Evolutionary conservation across 2,329 filamentous ascomycete genomes (phyloP), one percentile per base, ranked within the genome.

Genomic region (Aspergillus flavus): DNA sequence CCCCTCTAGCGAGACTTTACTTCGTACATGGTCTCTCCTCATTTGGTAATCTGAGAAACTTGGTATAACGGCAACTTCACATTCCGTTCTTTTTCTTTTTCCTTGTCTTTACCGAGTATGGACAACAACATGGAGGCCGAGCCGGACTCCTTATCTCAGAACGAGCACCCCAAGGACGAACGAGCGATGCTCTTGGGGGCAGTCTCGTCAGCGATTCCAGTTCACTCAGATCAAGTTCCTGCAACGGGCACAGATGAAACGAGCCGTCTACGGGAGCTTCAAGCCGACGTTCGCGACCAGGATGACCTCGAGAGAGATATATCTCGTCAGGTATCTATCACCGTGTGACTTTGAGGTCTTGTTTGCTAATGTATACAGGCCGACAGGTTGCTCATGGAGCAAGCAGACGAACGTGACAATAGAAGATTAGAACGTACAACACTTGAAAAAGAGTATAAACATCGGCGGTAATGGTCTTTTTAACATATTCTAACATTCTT

Each of bases 241-340:
- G 55, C 64, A 34, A 58, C 52, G 23, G 57, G 45, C 21, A 60
- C 62, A 62, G 86, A 87, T 65, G 89, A 91, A 71, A 84, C 85
- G 48, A 82, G 83, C 58, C 85, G 86, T 23, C 80, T 93, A 32
- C 82, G 84, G 62, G 85, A 85, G 50, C 80, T 93, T 46, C 88
- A 90, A 5, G 86, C 88, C 58, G 85, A 89, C 62, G 87, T 95
- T 26, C 88, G 92, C 62, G 89, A 97, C 71, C 94, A 98, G 76
- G 90, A 94, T 80, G 94, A 97, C 63, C 81, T 98, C 23, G 94
- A 97, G 77, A 86, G 93, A 65, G 93, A 97, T 72, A 96, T 98
- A 66, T 85, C 86, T 32, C 83, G 84, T 52, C 85, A 89, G 76
- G 78, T 80, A 71, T 56, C 12, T 59, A 11, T 32, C 32, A 26